Evolutionary conservation across 345 rosid genomes (phyloP), one percentile per base, ranked within the genome.

Genomic region (Geranium brycei): DNA sequence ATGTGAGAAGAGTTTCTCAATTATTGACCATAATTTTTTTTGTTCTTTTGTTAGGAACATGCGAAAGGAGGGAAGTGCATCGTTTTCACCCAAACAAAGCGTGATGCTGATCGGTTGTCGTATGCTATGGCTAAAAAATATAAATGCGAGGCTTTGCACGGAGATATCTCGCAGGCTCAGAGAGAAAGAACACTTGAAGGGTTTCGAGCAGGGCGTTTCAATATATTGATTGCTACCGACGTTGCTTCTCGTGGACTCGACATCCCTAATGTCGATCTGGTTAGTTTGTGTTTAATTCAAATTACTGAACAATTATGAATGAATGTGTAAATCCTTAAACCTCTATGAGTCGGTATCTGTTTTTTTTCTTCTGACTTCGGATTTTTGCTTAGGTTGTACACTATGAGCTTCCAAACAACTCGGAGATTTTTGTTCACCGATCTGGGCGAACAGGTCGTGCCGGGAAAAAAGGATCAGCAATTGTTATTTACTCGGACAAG

Each of bases 171-270:
- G 3, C 99, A 95, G 61, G 72, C 67, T 70, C 87, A 84, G 76
- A 81, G 97, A 69, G 97, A 95, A 78, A 84, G 96, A 68, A 95
- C 97, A 19, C 96, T 91, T 66, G 68, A 88, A 69, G 92, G 88
- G 74, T 95, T 95, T 61, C 82, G 99, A 23, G 82, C 76, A 71
- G 97, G 99, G 5, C 67, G 69, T 28, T 86, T 88, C 72, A 84
- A 88, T 76, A 82, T 91, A 68, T 78, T 95, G 69, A 87, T 95
- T 68, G 99, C 99, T 3, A 95, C 99, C 65, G 99, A 93, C 82
- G 99, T 95, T 80, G 99, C 99, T 72, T 90, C 99, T 38, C 96
- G 95, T 75, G 99, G 99, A 53, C 99, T 95, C 78, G 99, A 95
- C 67, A 80, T 95, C 18, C 97, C 99, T 15, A 91, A 85, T 80